phyloP scores from a whole-genome alignment of 2,329 filamentous ascomycete genomes.

The Karstenula rhodostoma region DNA sequence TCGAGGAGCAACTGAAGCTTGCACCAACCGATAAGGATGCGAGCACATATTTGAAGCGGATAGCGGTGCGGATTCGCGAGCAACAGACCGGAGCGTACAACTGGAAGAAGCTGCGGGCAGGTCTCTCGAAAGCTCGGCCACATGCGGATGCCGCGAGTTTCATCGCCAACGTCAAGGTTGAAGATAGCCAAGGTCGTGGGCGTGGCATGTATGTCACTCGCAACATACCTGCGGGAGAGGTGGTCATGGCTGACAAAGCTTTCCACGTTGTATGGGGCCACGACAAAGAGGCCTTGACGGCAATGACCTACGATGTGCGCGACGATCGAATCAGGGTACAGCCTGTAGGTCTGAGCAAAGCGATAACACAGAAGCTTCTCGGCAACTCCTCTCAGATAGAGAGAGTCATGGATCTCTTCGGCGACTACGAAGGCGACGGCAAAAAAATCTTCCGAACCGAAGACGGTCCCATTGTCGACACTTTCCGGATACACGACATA shows the following conservation, averaged over 20 bases:
- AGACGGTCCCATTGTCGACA: slow-evolving; percentile 55
- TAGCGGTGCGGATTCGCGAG: slow-evolving; percentile 44
- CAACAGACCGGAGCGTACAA: slow-evolving; percentile 51
- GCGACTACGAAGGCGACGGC: slow-evolving; percentile 50
- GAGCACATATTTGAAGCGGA: slow-evolving; percentile 29
- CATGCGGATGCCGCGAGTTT: slow-evolving; percentile 60
- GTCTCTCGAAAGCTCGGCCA: slow-evolving; percentile 53
- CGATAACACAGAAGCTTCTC: slow-evolving; percentile 58
- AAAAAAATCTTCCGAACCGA: slow-evolving; percentile 46
- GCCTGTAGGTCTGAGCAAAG: slow-evolving; percentile 29
- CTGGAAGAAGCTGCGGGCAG: slow-evolving; percentile 40
- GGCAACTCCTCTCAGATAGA: slow-evolving; percentile 51
- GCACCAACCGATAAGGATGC: slow-evolving; percentile 48
- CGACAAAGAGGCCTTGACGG: slow-evolving; percentile 52
- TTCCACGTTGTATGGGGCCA: slow-evolving; percentile 56
- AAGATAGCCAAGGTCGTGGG: slow-evolving; percentile 52
- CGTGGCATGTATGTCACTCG: slow-evolving; percentile 62
- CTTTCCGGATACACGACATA: slow-evolving; percentile 58
- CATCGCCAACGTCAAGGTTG: slow-evolving; percentile 53
- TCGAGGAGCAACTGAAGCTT: slow-evolving; percentile 41
- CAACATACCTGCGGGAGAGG: slow-evolving; percentile 58
- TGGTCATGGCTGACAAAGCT: slow-evolving; percentile 65
- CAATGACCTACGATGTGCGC: slow-evolving; percentile 55
- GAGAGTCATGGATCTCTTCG: slow-evolving; percentile 44
- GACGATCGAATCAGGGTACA: slow-evolving; percentile 40